These are phyloP conservation scores for Scheffersomyces quercinus DNA, from an alignment of 1,139 yeast species.

Conservation along the genomic window DNA sequence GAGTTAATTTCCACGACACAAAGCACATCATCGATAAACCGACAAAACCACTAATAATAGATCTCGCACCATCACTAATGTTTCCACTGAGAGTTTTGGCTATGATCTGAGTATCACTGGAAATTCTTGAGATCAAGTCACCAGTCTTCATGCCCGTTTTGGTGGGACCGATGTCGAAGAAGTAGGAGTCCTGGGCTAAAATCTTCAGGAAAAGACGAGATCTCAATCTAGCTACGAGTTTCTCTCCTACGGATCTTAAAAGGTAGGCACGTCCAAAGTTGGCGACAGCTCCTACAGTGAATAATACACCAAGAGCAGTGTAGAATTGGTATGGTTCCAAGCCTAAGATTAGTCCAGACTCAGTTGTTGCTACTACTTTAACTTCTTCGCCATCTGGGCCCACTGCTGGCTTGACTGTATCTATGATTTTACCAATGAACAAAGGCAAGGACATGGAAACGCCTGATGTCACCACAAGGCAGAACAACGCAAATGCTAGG, in stretches of 20 bases:
- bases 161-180: slow-evolving; percentile 76
- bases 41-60: slow-evolving; percentile 74
- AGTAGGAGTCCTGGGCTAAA: slow-evolving; percentile 84
- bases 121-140: slow-evolving; percentile 82
- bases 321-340: slow-evolving; percentile 36
- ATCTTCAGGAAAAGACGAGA: slow-evolving; percentile 74
- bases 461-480: slow-evolving; percentile 57
- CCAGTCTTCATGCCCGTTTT: slow-evolving; percentile 70
- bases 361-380: slow-evolving; percentile 29
- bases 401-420: slow-evolving; percentile 30
- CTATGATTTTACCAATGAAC: slow-evolving; percentile 71
- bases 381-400: slow-evolving; percentile 5
- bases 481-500: slow-evolving; percentile 52
- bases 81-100: slow-evolving; percentile 86
- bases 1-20: slow-evolving; percentile 78
- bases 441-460: slow-evolving; percentile 72
- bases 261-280: slow-evolving; percentile 79
- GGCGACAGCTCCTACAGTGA: slow-evolving; percentile 70
- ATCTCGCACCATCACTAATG: slow-evolving; percentile 86
- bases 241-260: slow-evolving; percentile 78
- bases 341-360: slow-evolving; percentile 26
- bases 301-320: slow-evolving; percentile 42
- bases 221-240: slow-evolving; percentile 79
- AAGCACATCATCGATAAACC: slow-evolving; percentile 86
- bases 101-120: slow-evolving; percentile 89